Conservation (phyloP, 805 yeast genomes). For the Zygotorulaspora danielsina region DNA sequence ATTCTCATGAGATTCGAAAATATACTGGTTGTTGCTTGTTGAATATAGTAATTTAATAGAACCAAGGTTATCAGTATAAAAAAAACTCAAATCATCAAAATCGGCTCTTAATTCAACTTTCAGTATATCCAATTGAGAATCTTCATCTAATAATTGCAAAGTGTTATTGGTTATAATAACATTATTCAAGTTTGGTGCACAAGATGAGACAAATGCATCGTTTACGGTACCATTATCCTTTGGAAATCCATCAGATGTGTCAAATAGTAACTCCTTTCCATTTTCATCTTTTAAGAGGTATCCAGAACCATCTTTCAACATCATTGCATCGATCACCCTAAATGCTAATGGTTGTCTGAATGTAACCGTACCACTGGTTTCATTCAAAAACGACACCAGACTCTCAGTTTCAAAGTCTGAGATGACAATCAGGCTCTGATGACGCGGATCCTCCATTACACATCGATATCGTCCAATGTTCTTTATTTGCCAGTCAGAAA, state of each 20-base stretch:
- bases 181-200: conserved; percentile 17
- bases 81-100: conserved; percentile 17
- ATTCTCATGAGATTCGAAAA: conserved; percentile 21
- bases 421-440: conserved; percentile 26
- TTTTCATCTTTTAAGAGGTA: conserved; percentile 13
- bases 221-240: conserved; percentile 4
- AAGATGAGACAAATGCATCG: conserved; percentile 15
- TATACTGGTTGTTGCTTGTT: conserved; percentile 15
- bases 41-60: conserved; percentile 14
- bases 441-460: conserved; percentile 15
- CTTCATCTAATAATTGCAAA: conserved; percentile 20
- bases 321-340: conserved; percentile 15
- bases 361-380: conserved; percentile 32
- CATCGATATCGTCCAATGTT: conserved; percentile 41
- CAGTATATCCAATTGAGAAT: conserved; percentile 15
- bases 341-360: conserved; percentile 34
- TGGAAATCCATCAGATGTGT: conserved; percentile 23
- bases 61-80: conserved; percentile 19
- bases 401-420: conserved; percentile 24
- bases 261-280: conserved; percentile 6
- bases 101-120: conserved; percentile 17
- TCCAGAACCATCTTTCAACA: conserved; percentile 12
- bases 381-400: conserved; percentile 36
- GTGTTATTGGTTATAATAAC: conserved; percentile 10
- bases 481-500: conserved; percentile 50